phyloP scores from a whole-genome alignment of 352 stramenopile genomes.

The Globisporangium paroecandrum region DNA sequence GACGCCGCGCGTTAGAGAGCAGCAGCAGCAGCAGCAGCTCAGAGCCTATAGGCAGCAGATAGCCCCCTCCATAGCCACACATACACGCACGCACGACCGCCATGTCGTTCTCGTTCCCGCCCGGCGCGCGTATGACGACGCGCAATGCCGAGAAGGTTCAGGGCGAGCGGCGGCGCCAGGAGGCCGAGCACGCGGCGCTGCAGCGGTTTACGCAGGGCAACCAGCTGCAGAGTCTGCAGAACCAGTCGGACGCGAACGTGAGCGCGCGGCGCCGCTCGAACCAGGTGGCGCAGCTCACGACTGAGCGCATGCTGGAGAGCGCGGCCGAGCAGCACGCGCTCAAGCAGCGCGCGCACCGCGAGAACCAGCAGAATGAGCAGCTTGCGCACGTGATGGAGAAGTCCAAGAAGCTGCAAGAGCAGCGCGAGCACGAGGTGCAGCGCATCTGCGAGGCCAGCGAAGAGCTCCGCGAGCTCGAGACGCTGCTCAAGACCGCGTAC shows the following conservation, averaged over 20 bases:
- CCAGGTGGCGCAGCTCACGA: constrained; percentile 57
- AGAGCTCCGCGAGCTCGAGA: constrained; percentile 88
- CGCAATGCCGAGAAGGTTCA: constrained; percentile 65
- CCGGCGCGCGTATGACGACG: constrained; percentile 52
- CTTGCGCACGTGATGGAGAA: constrained; percentile 72
- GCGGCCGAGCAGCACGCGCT: constrained; percentile 23
- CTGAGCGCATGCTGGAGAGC: constrained; percentile 63
- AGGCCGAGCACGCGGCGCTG: constrained; percentile 52
- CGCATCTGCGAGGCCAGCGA: constrained; percentile 88
- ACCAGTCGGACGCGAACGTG: constrained; percentile 66
- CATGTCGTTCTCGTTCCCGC: constrained; percentile 10
- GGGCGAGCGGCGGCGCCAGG: constrained; percentile 52
- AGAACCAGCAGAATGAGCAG: constrained; percentile 69
- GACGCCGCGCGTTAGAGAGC: no score
- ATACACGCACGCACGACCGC: no score
- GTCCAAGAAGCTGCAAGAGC: constrained; percentile 53
- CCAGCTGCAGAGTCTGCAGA: constrained; percentile 53
- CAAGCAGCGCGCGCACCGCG: constrained; percentile 27
- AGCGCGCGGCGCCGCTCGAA: constrained; percentile 44
- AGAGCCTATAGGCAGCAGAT: no score
- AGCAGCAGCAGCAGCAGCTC: no score
- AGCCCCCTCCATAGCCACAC: no score
- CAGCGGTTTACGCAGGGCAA: constrained; percentile 52
- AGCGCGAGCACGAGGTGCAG: constrained; percentile 84
- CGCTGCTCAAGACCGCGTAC: constrained; percentile 90